phyloP scores from a whole-genome alignment of 2,329 filamentous ascomycete species.

The Alternaria sp. region DNA sequence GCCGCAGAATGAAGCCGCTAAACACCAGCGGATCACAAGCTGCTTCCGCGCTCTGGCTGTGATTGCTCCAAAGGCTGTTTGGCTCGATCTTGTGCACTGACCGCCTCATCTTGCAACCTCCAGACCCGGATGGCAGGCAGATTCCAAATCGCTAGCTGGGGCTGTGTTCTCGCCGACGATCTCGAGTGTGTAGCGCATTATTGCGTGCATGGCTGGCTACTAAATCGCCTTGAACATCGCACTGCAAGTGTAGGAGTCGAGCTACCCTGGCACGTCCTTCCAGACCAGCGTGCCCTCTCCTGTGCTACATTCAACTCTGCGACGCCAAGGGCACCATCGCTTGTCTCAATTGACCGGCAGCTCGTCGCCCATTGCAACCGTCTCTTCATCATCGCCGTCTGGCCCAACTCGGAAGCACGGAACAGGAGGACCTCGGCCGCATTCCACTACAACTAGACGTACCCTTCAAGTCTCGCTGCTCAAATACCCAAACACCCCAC shows the following conservation, averaged over 20 bases:
- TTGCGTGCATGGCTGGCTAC: slow-evolving; percentile 15
- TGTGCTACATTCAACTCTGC: slow-evolving; percentile 29
- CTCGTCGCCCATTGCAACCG: not conserved
- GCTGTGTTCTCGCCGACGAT: slow-evolving; percentile 27
- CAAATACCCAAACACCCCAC: slow-evolving; percentile 6
- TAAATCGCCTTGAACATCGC: slow-evolving; percentile 26
- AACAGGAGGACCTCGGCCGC: not conserved
- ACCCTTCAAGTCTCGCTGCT: not conserved
- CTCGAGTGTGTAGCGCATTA: slow-evolving; percentile 19
- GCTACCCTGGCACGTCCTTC: slow-evolving; percentile 17
- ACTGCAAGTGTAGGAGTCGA: slow-evolving; percentile 33
- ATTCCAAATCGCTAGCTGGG: slow-evolving; percentile 40
- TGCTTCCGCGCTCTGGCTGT: slow-evolving; percentile 9
- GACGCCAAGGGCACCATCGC: slow-evolving; percentile 37
- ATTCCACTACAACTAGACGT: not conserved
- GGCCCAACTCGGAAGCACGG: not conserved
- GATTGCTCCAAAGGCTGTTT: slow-evolving; percentile 13
- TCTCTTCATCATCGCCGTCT: not conserved
- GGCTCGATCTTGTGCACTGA: slow-evolving; percentile 19
- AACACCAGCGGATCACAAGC: slow-evolving; percentile 10
- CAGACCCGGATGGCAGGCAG: slow-evolving; percentile 16
- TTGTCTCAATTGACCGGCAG: slow-evolving; percentile 33
- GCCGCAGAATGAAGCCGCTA: slow-evolving; percentile 17
- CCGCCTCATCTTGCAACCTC: slow-evolving; percentile 14
- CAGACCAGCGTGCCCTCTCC: slow-evolving; percentile 20